Conservation (phyloP, 2,329 filamentous ascomycete species). For the Setomelanomma holmii region DNA sequence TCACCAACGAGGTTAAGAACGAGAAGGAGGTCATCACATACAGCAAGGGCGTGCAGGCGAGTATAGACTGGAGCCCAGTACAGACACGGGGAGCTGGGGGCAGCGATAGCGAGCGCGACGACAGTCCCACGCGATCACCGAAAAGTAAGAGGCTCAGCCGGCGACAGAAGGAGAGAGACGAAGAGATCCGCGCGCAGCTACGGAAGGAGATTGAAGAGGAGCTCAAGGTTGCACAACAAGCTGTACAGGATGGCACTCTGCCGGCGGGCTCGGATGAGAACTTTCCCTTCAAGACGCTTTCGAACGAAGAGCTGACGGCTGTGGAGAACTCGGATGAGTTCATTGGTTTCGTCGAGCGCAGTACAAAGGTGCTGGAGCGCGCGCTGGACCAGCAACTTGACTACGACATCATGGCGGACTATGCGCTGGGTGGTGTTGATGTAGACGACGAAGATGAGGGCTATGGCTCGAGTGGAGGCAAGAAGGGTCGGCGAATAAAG, state of each 20-base stretch:
- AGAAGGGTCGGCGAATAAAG: constrained; percentile 77
- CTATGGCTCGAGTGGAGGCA: constrained; percentile 71
- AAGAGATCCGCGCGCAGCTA: constrained; percentile 85
- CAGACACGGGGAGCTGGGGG: constrained; percentile 61
- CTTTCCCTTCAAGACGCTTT: constrained; percentile 82
- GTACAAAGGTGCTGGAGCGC: constrained; percentile 95
- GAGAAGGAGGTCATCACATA: constrained; percentile 85
- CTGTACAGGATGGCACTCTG: constrained; percentile 43
- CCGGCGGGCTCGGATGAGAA: constrained; percentile 58
- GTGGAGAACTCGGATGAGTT: constrained; percentile 94
- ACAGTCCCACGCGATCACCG: constrained; percentile 62
- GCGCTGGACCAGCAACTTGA: constrained; percentile 93
- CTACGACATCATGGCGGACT: constrained; percentile 95
- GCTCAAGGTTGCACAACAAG: constrained; percentile 69
- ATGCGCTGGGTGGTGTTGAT: constrained; percentile 77
- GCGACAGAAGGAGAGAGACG: constrained; percentile 81
- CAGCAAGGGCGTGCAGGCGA: constrained; percentile 95
- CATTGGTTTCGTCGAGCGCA: constrained; percentile 91
- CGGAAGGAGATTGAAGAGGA: constrained; percentile 93
- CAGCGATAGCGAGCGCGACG: constrained; percentile 66
- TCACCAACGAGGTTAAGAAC: constrained; percentile 72
- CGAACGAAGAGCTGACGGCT: constrained; percentile 83
- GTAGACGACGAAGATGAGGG: constrained; percentile 85
- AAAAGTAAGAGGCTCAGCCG: constrained; percentile 77
- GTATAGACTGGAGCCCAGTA: constrained; percentile 71